Conservation (phyloP, 73 alveolate genomes). For the Paramecium sonneborni region DNA sequence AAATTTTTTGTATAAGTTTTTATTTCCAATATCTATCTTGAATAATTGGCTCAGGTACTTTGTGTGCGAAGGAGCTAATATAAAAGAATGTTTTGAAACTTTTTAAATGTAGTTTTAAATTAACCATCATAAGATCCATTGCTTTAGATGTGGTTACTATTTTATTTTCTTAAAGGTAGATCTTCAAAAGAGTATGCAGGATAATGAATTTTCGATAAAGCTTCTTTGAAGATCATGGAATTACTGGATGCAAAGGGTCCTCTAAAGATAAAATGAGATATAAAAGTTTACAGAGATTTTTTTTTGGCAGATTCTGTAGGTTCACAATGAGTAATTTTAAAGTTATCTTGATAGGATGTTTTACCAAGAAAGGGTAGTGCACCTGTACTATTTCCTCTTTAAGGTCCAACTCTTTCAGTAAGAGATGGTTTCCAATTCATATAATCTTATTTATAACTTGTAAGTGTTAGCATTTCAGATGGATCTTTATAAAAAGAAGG, state of each 20-base stretch:
- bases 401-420: slow-evolving; percentile 25
- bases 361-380: slow-evolving; percentile 33
- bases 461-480: background rate
- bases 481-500: background rate
- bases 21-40: slow-evolving; percentile 53
- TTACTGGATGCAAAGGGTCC: slow-evolving; percentile 45
- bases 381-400: background rate
- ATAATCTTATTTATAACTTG: slow-evolving; percentile 39
- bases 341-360: background rate
- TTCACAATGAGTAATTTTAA: background rate
- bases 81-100: background rate
- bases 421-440: background rate
- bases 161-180: background rate
- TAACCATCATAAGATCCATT: slow-evolving; percentile 3
- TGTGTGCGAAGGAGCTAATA: background rate
- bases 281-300: background rate
- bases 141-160: background rate
- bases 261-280: background rate
- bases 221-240: slow-evolving; percentile 24
- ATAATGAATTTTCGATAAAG: background rate
- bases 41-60: background rate
- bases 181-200: background rate
- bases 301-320: background rate
- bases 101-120: slow-evolving; percentile 33
- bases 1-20: background rate